phyloP scores from a whole-genome alignment of 345 rosid genomes.

The Gossypium raimondii region DNA sequence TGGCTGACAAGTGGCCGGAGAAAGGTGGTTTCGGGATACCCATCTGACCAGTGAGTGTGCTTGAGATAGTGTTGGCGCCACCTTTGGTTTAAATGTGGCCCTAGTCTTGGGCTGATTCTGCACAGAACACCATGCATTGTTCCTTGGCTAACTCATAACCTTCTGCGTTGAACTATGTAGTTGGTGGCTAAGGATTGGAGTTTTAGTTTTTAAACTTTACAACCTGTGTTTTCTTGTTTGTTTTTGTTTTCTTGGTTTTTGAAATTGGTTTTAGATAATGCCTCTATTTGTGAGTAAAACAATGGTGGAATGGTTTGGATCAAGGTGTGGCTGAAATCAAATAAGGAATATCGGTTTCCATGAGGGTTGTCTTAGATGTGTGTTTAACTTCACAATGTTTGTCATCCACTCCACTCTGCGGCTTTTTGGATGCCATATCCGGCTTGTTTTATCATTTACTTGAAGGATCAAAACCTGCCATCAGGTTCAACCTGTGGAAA shows the following conservation, averaged over 20 bases:
- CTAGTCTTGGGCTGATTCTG: conserved; percentile 15
- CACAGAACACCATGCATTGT: conserved; percentile 7
- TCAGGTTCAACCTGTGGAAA: not conserved
- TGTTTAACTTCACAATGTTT: not conserved
- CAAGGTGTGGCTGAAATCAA: conserved; percentile 1
- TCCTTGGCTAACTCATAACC: not conserved
- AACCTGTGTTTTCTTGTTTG: not conserved
- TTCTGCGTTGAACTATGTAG: not conserved
- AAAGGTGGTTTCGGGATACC: conserved; percentile 30
- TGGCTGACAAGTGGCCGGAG: conserved; percentile 33
- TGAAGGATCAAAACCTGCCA: not conserved
- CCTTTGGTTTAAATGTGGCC: conserved; percentile 32
- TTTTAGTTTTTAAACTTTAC: not conserved
- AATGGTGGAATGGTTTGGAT: not conserved
- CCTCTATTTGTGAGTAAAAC: not conserved
- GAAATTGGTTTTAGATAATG: not conserved
- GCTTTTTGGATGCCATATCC: not conserved
- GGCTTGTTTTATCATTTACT: no score
- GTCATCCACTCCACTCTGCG: not conserved
- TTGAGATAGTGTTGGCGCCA: conserved; percentile 29
- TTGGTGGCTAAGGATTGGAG: not conserved
- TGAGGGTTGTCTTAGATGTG: not conserved
- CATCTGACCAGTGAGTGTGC: conserved; percentile 32
- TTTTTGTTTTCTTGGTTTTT: not conserved
- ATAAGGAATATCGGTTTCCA: conserved; percentile 5